These are phyloP conservation scores for Coniochaeta prunicola DNA, from an alignment of 2,329 filamentous ascomycete genomes.

Conservation along the genomic window DNA sequence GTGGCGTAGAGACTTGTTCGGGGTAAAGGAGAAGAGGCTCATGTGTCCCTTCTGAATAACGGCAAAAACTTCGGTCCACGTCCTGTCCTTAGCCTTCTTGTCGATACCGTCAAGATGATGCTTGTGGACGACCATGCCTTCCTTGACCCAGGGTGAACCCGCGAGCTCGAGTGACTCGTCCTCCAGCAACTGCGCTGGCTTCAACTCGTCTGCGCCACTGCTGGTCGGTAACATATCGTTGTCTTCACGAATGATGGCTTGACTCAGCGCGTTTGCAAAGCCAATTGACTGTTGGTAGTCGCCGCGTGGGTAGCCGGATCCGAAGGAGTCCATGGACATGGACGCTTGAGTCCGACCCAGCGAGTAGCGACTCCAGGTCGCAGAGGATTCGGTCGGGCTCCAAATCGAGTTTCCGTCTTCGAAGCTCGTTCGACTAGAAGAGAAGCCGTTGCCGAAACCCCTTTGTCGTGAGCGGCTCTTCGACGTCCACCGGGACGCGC, in stretches of 20 bases:
- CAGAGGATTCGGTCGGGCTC: constrained; percentile 80
- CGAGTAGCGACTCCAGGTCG: constrained; percentile 92
- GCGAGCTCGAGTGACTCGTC: constrained; percentile 88
- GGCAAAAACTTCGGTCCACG: constrained; percentile 92
- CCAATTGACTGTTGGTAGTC: constrained; percentile 96
- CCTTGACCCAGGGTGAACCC: constrained; percentile 97
- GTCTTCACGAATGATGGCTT: constrained; percentile 93
- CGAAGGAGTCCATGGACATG: constrained; percentile 87
- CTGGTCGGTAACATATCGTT: constrained; percentile 38
- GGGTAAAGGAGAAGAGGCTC: constrained; percentile 86
- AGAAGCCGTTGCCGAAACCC: constrained; percentile 72
- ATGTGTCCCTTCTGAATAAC: constrained; percentile 93
- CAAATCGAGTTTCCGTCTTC: constrained; percentile 86
- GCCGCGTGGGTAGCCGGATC: constrained; percentile 63
- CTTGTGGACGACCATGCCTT: constrained; percentile 92
- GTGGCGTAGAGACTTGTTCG: constrained; percentile 66
- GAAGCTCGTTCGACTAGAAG: constrained; percentile 87
- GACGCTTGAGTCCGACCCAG: constrained; percentile 85
- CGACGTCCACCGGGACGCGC: constrained; percentile 67
- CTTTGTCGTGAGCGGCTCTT: constrained; percentile 80
- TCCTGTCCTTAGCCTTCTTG: constrained; percentile 87
- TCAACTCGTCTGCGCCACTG: constrained; percentile 53
- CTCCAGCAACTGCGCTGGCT: constrained; percentile 64
- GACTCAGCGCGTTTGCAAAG: constrained; percentile 92
- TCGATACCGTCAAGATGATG: constrained; percentile 88